Base-by-base conservation (phyloP, 306 rosid genomes). In the Neltuma alba region DNA sequence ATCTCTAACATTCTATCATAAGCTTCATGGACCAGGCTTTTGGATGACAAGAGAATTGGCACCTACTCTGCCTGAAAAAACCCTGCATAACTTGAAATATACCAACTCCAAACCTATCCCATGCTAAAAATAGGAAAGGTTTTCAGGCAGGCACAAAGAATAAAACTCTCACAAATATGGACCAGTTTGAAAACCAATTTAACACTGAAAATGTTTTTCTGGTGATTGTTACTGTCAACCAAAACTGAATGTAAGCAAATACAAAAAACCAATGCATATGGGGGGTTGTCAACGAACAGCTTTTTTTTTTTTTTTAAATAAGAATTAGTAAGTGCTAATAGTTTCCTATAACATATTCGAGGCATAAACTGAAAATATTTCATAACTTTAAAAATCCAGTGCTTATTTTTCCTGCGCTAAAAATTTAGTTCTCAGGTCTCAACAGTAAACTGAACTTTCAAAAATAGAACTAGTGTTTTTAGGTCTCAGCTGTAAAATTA, bases 1-100 rank as follows among this genome's bases (percentile, higher is more conserved):
- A 62, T n/a, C n/a, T 66, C 37, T 67, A 42, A 72, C 30, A 64
- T 30, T 34, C 47, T 42, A 81, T 34, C 45, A 76, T 36, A 57
- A 69, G 27, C 70, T 64, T 34, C 27, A 64, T 18, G 6, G 38
- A 18, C 44, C n/a, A 21, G 14, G 33, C 72, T 66, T 66, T 66
- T 10, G 50, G 14, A 37, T 66, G 20, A 21, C 6, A 64, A 62
- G 72, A 64, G 31, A 34, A 21, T 64, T 7, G n/a, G 21, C 15
- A 61, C 66, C 69, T 9, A 12, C 18, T 9, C 70, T n/a, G n/a
- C 70, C 21, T n/a, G 3, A 37, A 66, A 37, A 9, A 9, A 8
- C 3, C 41, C 12, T 33, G 27, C 45, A 21, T 11, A 18, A 20
- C 44, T 34, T 34, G 42, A 64, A 23, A 33, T 7, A 36, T 34